Conservation (phyloP, 1,284 basidiomycete genomes). For the Heterobasidion occidentale region DNA sequence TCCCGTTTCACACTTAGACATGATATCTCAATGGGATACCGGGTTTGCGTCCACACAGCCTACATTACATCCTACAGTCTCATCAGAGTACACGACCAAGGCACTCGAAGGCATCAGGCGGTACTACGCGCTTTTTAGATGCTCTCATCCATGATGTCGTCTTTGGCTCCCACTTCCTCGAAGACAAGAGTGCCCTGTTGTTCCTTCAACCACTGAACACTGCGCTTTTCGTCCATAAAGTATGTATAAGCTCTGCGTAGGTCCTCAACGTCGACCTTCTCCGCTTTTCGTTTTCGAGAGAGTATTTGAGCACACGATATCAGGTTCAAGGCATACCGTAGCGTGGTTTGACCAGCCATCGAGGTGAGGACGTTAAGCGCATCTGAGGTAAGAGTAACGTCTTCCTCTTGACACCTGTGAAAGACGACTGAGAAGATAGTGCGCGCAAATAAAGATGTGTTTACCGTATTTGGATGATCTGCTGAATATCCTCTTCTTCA, state of each 20-base stretch:
- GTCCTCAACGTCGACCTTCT: constrained; percentile 77
- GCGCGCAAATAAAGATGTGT: constrained; percentile 9
- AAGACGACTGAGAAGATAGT: background rate
- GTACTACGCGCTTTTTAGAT: constrained; percentile 8
- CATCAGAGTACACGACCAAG: background rate
- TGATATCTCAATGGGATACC: no score
- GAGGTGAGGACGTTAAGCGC: constrained; percentile 75
- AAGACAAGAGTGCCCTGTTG: constrained; percentile 69
- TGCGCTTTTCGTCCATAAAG: constrained; percentile 95
- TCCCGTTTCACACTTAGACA: no score
- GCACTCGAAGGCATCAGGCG: background rate
- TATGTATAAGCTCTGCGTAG: constrained; percentile 79
- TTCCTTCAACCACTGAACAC: constrained; percentile 90
- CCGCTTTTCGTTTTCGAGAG: constrained; percentile 73
- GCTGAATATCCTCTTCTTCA: constrained; percentile 73
- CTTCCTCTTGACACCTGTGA: constrained; percentile 87
- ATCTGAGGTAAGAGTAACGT: constrained; percentile 76
- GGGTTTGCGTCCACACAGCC: no score
- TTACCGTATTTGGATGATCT: constrained; percentile 92
- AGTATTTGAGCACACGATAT: constrained; percentile 87
- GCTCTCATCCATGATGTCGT: constrained; percentile 25
- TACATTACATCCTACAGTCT: background rate
- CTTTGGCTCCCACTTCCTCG: constrained; percentile 45
- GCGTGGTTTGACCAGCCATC: constrained; percentile 82
- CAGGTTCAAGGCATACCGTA: constrained; percentile 87